Evolutionary conservation across 768 basidiomycete species (phyloP).

Genomic region (Lentinula detonsa): DNA sequence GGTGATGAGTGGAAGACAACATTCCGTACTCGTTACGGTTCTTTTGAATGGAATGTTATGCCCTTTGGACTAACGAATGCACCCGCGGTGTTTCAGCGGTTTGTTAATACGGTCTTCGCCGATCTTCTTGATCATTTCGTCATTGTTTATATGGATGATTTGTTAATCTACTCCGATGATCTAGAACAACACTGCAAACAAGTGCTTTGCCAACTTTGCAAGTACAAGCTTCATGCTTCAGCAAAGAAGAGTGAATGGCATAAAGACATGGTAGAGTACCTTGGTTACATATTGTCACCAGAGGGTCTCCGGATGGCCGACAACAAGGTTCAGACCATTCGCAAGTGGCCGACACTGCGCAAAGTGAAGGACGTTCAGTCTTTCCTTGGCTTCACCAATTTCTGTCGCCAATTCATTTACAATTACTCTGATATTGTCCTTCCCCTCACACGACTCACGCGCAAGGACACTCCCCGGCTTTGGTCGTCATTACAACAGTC

Average conservation of each 20-base stretch:
- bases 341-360: conserved; percentile 12
- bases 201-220: background rate
- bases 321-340: conserved; percentile 13
- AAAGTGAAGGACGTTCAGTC: no score
- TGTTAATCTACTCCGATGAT: background rate
- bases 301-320: conserved; percentile 19
- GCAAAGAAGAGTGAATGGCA: no score
- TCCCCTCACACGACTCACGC: conserved; percentile 9
- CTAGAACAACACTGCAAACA: background rate
- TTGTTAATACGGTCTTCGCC: conserved; percentile 14
- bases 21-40: no score
- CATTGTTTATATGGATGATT: background rate
- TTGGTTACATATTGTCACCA: conserved; percentile 1
- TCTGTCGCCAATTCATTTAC: conserved; percentile 14
- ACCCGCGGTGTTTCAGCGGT: no score
- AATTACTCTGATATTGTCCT: conserved; percentile 15
- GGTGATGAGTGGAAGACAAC: no score
- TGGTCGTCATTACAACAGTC: conserved; percentile 2
- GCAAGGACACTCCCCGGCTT: conserved; percentile 6
- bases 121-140: background rate
- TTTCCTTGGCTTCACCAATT: background rate
- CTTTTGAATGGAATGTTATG: no score
- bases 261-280: no score
- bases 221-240: no score
- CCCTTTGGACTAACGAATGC: no score